phyloP scores from a whole-genome alignment of 352 stramenopile genomes.

The Phytophthora vignae region DNA sequence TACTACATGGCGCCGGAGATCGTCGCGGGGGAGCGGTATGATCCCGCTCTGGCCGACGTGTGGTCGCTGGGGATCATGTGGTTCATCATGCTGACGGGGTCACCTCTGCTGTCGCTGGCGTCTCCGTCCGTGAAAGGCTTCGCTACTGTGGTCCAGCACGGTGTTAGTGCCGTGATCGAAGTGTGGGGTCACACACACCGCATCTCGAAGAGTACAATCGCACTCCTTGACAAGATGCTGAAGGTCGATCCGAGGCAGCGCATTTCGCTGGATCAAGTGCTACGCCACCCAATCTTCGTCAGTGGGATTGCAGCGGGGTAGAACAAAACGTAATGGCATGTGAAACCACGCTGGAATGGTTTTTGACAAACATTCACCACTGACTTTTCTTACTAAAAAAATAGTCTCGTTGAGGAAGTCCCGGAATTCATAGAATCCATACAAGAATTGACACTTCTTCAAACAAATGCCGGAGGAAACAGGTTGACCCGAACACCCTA shows the following conservation, averaged over 20 bases:
- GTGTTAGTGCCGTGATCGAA: constrained; percentile 33
- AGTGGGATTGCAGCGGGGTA: neutral
- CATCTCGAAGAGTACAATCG: constrained; percentile 1
- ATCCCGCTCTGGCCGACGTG: constrained; percentile 58
- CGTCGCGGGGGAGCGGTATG: constrained; percentile 47
- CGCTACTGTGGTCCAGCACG: constrained; percentile 14
- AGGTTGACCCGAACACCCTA: constrained; percentile 1
- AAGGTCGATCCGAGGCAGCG: constrained; percentile 17
- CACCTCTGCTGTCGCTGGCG: constrained; percentile 50
- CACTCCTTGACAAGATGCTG: constrained; percentile 32
- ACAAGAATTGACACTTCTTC: too few species aligned
- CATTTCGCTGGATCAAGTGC: constrained; percentile 5
- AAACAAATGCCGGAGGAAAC: neutral
- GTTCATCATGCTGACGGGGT: constrained; percentile 75
- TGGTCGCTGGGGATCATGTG: constrained; percentile 76
- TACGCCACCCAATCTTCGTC: constrained; percentile 3
- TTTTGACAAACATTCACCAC: too few species aligned
- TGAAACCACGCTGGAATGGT: too few species aligned
- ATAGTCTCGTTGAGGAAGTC: too few species aligned
- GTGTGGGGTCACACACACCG: constrained; percentile 24
- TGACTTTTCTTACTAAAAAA: too few species aligned
- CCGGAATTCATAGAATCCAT: too few species aligned
- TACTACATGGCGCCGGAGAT: constrained; percentile 77
- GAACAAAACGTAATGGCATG: too few species aligned
- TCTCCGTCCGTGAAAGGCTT: constrained; percentile 38